A percentile compares a stretch with the other conserved stretches of the same genome.
phyloP scores from a whole-genome alignment of 495 filamentous ascomycete species.

The Penicillium canescens region DNA sequence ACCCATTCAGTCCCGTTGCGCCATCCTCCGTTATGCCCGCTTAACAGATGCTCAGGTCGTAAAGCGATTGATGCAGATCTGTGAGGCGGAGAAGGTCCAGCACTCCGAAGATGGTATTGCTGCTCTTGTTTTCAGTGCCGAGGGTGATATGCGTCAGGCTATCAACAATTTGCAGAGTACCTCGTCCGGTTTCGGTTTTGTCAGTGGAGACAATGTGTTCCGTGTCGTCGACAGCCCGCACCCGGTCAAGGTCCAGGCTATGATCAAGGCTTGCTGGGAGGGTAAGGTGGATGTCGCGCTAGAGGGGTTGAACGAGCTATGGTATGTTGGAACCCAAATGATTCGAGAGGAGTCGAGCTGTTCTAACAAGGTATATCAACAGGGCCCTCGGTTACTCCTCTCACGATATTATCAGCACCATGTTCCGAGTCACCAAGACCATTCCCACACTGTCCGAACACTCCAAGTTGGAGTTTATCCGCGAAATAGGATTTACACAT shows the following conservation, averaged over 20 bases:
- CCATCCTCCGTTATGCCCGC: slow-evolving; percentile 91
- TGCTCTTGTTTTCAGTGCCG: slow-evolving; percentile 92
- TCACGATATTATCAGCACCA: slow-evolving; percentile 97
- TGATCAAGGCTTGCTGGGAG: slow-evolving; percentile 96
- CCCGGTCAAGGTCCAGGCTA: slow-evolving; percentile 96
- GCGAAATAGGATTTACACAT: slow-evolving; percentile 98
- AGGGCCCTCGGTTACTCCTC: slow-evolving; percentile 86
- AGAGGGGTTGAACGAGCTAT: slow-evolving; percentile 86
- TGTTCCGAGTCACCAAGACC: slow-evolving; percentile 98
- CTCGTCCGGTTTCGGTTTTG: slow-evolving; percentile 92
- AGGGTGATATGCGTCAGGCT: slow-evolving; percentile 98
- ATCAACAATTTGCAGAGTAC: slow-evolving; percentile 99
- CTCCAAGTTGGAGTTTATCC: slow-evolving; percentile 91
- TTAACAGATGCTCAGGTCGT: slow-evolving; percentile 92
- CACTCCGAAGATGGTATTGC: slow-evolving; percentile 93
- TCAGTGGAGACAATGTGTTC: slow-evolving; percentile 97
- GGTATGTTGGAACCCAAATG: slow-evolving; percentile 46
- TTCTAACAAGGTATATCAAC: slow-evolving; percentile 15
- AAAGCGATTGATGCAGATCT: slow-evolving; percentile 86
- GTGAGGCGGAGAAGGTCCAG: slow-evolving; percentile 81
- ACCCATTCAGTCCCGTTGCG: slow-evolving; percentile 92
- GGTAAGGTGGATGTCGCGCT: slow-evolving; percentile 84
- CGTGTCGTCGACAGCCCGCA: slow-evolving; percentile 96
- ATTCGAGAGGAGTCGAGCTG: not conserved
- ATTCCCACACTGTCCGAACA: slow-evolving; percentile 88